These are phyloP conservation scores for Cyberlindnera suaveolens DNA, from an alignment of 805 yeast genomes.

Conservation along the genomic window DNA sequence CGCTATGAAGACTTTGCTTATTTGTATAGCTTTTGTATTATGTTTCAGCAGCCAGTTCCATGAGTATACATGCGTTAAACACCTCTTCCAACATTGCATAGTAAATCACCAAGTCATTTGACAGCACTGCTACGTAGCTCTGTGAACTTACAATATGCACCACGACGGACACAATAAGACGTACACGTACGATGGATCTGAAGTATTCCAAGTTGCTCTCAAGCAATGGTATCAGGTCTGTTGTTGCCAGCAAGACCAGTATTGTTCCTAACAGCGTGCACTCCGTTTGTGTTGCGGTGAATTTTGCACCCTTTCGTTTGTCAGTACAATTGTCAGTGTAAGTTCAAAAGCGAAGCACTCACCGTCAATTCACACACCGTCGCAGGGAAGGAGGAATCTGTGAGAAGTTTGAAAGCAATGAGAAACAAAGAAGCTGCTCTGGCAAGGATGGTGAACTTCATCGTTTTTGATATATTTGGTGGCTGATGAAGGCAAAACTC, in stretches of 20 bases:
- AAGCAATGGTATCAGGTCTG: slow-evolving; percentile 1
- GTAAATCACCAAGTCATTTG: neutral
- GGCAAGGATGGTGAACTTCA: neutral
- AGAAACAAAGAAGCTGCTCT: neutral
- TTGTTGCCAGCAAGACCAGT: neutral
- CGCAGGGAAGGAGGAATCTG: neutral
- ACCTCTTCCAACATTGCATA: slow-evolving; percentile 3
- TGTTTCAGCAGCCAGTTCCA: too few relatives aligned
- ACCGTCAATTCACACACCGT: neutral
- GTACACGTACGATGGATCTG: neutral
- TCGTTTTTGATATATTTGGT: neutral
- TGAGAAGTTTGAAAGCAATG: neutral
- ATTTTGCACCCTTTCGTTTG: too few relatives aligned
- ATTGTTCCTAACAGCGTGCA: neutral
- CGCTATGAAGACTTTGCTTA: neutral
- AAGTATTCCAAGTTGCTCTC: slow-evolving; percentile 1
- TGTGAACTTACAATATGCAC: neutral
- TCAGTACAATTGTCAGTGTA: too few relatives aligned
- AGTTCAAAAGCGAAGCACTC: too few relatives aligned
- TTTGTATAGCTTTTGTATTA: too few relatives aligned
- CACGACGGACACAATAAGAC: neutral
- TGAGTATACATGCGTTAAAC: neutral
- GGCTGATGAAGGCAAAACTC: neutral
- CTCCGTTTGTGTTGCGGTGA: neutral
- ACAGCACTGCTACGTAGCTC: neutral